Evolutionary conservation across 2,329 filamentous ascomycete species (phyloP), one percentile per base, ranked within the genome.

Genomic region (Penicillium paneum): DNA sequence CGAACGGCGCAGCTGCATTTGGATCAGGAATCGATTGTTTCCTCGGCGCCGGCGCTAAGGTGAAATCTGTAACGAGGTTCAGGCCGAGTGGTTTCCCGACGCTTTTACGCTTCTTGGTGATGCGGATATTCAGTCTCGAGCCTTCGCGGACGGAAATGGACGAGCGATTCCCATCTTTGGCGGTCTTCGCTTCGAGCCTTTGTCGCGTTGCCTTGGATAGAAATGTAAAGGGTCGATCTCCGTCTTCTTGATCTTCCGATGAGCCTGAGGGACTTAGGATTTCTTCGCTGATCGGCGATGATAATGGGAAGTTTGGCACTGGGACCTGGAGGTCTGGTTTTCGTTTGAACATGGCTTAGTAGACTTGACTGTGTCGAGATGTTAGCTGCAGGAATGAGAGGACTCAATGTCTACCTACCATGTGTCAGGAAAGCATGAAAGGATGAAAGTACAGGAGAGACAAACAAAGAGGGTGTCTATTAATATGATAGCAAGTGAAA

Each of bases 1-100:
- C 64, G 39, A 75, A 71, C 1, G 64, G 52, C 8, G 64, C 54
- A 1, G 57, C 54, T 0, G 55, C 36, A 1, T 41, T 43, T 19
- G 62, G 39, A 0, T 49, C 43, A 19, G 52, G 29, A 21, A 28
- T 19, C 1, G 32, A 24, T 8, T 39, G 29, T 31, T 54, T 54
- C 28, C 39, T n/a, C 56, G 57, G 52, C 24, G 59, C 54, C 19
- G 55, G 54, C 24, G 58, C 36, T 11, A 57, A 50, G 0, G 69
- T 64, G 52, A 79, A 76, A 53, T 75, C 68, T 11, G 75, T 78
- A 17, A 77, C 68, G 31, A 79, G 55, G 52, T 76, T 77, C 52
- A 78, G 53, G 2, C 73, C 75, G 6, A 74, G 64, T 1, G 71
- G 72, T 31, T 64, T 62, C 24, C 67, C 65, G 1, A 49, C 45